Conservation (phyloP, 2,329 filamentous ascomycete species). For the Verticillium nonalfalfae region DNA sequence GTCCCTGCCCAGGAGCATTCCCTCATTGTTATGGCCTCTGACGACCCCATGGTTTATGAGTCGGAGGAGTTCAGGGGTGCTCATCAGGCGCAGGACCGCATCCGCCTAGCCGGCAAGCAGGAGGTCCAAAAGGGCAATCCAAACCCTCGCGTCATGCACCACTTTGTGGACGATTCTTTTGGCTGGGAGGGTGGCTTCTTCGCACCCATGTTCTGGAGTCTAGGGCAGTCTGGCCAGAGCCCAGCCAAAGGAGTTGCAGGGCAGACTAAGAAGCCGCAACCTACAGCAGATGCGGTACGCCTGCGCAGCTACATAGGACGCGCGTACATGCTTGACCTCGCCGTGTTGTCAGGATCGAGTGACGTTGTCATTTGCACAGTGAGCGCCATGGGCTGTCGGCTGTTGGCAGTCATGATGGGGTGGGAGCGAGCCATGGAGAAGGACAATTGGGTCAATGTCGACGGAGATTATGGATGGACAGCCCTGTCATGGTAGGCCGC, state of each 20-base stretch:
- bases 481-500: constrained; percentile 29
- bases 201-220: constrained; percentile 71
- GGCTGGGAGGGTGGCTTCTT: constrained; percentile 91
- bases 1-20: constrained; percentile 29
- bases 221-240: constrained; percentile 47
- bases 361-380: constrained; percentile 74
- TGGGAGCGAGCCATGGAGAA: constrained; percentile 62
- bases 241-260: constrained; percentile 26
- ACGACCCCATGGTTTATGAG: constrained; percentile 71
- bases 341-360: constrained; percentile 60
- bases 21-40: constrained; percentile 65
- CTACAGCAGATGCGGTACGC: constrained; percentile 50
- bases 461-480: constrained; percentile 61
- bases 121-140: constrained; percentile 31
- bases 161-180: constrained; percentile 68
- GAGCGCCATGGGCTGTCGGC: constrained; percentile 63
- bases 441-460: constrained; percentile 71
- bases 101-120: constrained; percentile 64
- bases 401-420: constrained; percentile 81
- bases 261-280: constrained; percentile 23
- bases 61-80: constrained; percentile 54
- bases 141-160: constrained; percentile 41
- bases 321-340: constrained; percentile 77
- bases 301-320: constrained; percentile 69
- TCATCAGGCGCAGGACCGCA: constrained; percentile 65